Base-by-base conservation (phyloP, 1,139 yeast genomes). In the Saccharomycopsis crataegensis region DNA sequence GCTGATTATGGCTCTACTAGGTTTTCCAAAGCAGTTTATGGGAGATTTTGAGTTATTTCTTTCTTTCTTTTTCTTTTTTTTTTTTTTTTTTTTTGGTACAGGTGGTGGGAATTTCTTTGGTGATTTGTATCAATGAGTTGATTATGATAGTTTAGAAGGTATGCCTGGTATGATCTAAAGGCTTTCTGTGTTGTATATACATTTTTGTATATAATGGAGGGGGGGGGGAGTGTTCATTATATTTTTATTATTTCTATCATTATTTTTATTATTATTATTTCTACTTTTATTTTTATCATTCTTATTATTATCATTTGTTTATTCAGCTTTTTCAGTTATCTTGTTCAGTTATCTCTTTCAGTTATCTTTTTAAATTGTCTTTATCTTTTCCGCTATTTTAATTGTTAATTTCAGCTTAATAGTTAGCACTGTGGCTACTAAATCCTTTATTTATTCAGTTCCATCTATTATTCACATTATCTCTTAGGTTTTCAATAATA, bases 21-120 rank as follows among this genome's bases (percentile, higher is more conserved):
- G 48, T 36, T 16, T 46, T 36, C 42, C 32, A 46, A 43, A 14
- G 11, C 48, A 2, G n/a, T 46, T 14, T 46, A 46, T 46, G 49
- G 49, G 22, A 46, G 49, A 36, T 46, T 16, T 37, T 46, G 22
- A 45, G 40, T 36, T 36, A 2, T 36, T 36, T 36, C 37, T 34
- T 34, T 11, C 11, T 11, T 8, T 11, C 37, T 11, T 36, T 11
- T 11, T 36, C 3, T 36, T 36, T 36, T 11, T 36, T 36, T 11
- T 36, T 2, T 36, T n/a, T n/a, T 11, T 2, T 2, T 36, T 2
- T 2, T 11, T 36, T 36, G 28, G 4, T 22, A 22, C 28, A 3
- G 28, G 28, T 22, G 4, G 28, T 22, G 28, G 28, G 28, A 22
- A 22, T 22, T 22, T 22, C 4, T 22, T 22, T 22, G 28, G 28